Evolutionary conservation across 345 rosid genomes (phyloP).

Genomic region (Eucalyptus paniculata): DNA sequence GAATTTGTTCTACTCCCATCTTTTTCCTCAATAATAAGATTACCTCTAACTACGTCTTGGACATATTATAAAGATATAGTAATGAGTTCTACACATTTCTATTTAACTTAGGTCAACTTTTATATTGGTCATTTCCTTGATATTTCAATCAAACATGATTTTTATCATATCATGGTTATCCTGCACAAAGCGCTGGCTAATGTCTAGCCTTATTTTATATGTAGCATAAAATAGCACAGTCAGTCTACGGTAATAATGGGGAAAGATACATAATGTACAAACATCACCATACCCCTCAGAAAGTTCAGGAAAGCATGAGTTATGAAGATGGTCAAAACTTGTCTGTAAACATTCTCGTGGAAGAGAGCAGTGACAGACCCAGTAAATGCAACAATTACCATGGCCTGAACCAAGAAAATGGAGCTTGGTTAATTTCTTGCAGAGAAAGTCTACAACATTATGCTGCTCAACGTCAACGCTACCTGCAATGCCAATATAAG

Average conservation of each 20-base stretch:
- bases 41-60: not conserved
- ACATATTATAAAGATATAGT: not conserved
- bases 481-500: constrained; percentile 84
- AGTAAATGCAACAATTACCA: constrained; percentile 78
- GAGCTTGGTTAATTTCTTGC: not conserved
- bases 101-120: not conserved
- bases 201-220: not conserved
- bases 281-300: constrained; percentile 50
- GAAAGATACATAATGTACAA: not conserved
- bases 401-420: constrained; percentile 46
- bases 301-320: constrained; percentile 84
- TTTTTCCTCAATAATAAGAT: not conserved
- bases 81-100: not conserved
- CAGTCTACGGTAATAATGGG: not conserved
- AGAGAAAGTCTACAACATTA: not conserved
- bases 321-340: constrained; percentile 72
- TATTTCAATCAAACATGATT: not conserved
- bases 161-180: not conserved
- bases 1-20: not conserved
- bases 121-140: not conserved
- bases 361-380: constrained; percentile 66
- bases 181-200: not conserved
- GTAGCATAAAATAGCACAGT: not conserved
- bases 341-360: constrained; percentile 40
- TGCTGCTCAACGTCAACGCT: not conserved